A percentile compares a stretch with the other conserved stretches of the same genome.
These are phyloP conservation scores for Cryptococcus wingfieldii DNA, from an alignment of 1,284 basidiomycete species.

Conservation along the genomic window DNA sequence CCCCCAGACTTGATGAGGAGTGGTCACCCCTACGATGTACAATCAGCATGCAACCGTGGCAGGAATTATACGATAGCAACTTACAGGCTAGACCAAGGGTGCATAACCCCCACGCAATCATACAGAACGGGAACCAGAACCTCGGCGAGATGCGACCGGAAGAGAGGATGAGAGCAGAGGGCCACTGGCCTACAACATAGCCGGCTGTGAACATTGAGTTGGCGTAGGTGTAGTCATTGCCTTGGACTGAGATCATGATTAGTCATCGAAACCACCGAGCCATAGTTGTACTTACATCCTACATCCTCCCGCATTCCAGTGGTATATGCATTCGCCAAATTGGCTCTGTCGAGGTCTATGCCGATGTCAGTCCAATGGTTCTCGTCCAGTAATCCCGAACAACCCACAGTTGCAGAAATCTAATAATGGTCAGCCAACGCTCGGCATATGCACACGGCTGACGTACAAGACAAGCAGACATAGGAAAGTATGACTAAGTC, in stretches of 20 bases:
- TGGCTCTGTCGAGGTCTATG: slow-evolving; percentile 25
- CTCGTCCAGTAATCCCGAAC: too few species aligned
- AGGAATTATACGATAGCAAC: neutral
- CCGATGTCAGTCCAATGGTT: neutral
- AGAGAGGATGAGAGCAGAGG: slow-evolving; percentile 33
- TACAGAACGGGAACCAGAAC: slow-evolving; percentile 41
- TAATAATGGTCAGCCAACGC: slow-evolving; percentile 1
- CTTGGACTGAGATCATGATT: slow-evolving; percentile 12
- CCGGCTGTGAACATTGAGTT: slow-evolving; percentile 35
- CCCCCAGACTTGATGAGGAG: slow-evolving; percentile 32
- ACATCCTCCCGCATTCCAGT: slow-evolving; percentile 35
- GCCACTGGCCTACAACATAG: slow-evolving; percentile 37
- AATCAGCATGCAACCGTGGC: neutral
- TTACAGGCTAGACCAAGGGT: slow-evolving; percentile 25
- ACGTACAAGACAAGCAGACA: slow-evolving; percentile 24
- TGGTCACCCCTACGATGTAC: slow-evolving; percentile 19
- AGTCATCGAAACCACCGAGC: neutral
- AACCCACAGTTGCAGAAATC: slow-evolving; percentile 22
- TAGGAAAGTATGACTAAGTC: slow-evolving; percentile 38
- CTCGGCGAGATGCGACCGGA: slow-evolving; percentile 34
- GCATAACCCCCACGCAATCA: slow-evolving; percentile 31
- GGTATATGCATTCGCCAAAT: slow-evolving; percentile 36
- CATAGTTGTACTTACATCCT: slow-evolving; percentile 13
- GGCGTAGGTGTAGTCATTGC: slow-evolving; percentile 33
- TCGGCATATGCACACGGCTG: slow-evolving; percentile 1